Evolutionary conservation across 495 filamentous ascomycete species (phyloP).

Genomic region (Penicillium psychrofluorescens): DNA sequence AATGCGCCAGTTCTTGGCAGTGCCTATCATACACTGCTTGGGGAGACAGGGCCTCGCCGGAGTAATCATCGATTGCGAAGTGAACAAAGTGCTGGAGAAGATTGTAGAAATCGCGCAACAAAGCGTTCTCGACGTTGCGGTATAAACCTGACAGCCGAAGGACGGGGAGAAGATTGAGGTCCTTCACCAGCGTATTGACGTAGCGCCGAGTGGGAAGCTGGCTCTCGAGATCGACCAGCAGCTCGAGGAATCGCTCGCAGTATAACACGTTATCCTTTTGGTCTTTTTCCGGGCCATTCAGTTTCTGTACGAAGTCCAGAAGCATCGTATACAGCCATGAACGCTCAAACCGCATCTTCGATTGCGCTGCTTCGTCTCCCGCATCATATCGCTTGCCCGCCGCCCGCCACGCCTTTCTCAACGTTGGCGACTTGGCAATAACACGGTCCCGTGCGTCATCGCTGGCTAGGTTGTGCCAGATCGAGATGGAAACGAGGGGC

Average conservation of each 20-base stretch:
- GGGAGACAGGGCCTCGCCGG: slow-evolving; percentile 62
- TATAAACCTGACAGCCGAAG: slow-evolving; percentile 74
- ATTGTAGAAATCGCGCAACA: slow-evolving; percentile 74
- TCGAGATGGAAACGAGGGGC: slow-evolving; percentile 85
- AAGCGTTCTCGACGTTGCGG: slow-evolving; percentile 60
- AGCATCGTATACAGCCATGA: slow-evolving; percentile 88
- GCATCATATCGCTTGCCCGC: slow-evolving; percentile 79
- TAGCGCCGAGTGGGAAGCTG: slow-evolving; percentile 92
- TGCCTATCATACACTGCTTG: slow-evolving; percentile 74
- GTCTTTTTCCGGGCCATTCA: slow-evolving; percentile 52
- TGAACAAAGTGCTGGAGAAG: slow-evolving; percentile 77
- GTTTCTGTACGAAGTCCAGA: slow-evolving; percentile 68
- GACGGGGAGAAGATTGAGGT: slow-evolving; percentile 81
- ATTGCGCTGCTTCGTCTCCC: slow-evolving; percentile 71
- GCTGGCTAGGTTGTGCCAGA: slow-evolving; percentile 87
- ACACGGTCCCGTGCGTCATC: slow-evolving; percentile 58
- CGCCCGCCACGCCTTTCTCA: slow-evolving; percentile 88
- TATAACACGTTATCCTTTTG: slow-evolving; percentile 63
- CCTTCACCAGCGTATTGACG: slow-evolving; percentile 84
- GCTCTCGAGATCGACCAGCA: slow-evolving; percentile 83
- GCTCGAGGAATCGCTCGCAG: slow-evolving; percentile 88
- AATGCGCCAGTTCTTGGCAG: slow-evolving; percentile 62
- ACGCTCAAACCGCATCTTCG: slow-evolving; percentile 81
- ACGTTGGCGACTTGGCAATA: slow-evolving; percentile 59
- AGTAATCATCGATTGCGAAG: slow-evolving; percentile 90